Conservation (phyloP, 2,329 filamentous ascomycete genomes). For the Hypomyces perniciosus region DNA sequence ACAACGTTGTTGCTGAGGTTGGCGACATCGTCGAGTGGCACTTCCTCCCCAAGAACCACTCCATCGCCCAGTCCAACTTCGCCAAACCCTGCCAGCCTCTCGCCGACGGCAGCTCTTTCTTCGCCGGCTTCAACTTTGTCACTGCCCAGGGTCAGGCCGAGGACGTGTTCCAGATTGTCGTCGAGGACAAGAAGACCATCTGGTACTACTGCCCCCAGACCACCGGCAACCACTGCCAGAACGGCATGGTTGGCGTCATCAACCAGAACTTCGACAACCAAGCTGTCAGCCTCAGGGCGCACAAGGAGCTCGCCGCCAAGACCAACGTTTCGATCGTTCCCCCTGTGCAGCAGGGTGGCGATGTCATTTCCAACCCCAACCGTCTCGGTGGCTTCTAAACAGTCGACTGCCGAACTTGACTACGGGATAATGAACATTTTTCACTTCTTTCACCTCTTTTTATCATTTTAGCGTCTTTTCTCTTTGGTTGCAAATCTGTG, state of each 20-base stretch:
- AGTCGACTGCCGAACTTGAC: neutral
- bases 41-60: constrained; percentile 48
- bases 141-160: constrained; percentile 16
- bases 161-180: constrained; percentile 17
- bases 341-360: constrained; percentile 28
- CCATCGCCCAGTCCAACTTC: constrained; percentile 55
- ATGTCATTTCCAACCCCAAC: constrained; percentile 36
- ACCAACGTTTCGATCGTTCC: constrained; percentile 28
- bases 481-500: neutral
- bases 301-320: constrained; percentile 31
- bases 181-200: constrained; percentile 43
- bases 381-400: constrained; percentile 31
- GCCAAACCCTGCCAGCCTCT: constrained; percentile 53
- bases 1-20: constrained; percentile 42
- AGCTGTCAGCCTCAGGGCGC: constrained; percentile 31
- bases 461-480: neutral
- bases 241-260: constrained; percentile 45
- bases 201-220: constrained; percentile 54
- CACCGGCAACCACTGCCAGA: constrained; percentile 52
- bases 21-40: constrained; percentile 44
- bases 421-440: neutral
- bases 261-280: constrained; percentile 40
- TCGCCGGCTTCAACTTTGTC: constrained; percentile 10
- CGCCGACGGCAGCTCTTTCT: constrained; percentile 41
- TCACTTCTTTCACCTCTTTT: neutral